These are phyloP conservation scores for Trypanosoma caninum DNA, from an alignment of 208 protist genomes.

Conservation along the genomic window DNA sequence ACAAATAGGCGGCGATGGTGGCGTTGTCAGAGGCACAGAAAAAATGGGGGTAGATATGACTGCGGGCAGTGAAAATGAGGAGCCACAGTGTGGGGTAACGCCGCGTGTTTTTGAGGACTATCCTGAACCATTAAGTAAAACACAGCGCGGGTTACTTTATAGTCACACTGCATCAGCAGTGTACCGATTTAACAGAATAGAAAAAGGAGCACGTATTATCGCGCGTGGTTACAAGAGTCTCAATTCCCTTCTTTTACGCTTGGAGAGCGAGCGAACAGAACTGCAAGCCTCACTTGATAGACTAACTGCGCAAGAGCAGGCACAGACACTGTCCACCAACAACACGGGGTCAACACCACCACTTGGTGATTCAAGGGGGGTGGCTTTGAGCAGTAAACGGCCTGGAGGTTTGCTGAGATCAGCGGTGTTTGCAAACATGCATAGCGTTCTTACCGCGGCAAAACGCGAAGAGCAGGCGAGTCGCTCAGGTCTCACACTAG, in stretches of 20 bases:
- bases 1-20: background rate
- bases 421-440: constrained; percentile 63
- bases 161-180: constrained; percentile 36
- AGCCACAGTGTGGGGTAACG: constrained; percentile 13
- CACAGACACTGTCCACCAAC: background rate
- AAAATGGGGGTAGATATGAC: constrained; percentile 12
- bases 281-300: constrained; percentile 27
- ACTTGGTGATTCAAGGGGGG: no score
- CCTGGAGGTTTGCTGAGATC: constrained; percentile 39
- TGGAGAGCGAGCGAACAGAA: constrained; percentile 32
- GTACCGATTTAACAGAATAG: constrained; percentile 39
- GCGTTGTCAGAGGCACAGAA: background rate
- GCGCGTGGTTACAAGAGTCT: constrained; percentile 46
- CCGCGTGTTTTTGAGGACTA: constrained; percentile 51
- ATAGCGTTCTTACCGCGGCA: constrained; percentile 52
- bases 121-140: constrained; percentile 57
- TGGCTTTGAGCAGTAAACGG: background rate
- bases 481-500: constrained; percentile 32
- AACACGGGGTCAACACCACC: background rate
- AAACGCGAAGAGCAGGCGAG: constrained; percentile 49
- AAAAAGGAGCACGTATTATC: constrained; percentile 31
- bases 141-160: constrained; percentile 40
- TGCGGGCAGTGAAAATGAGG: constrained; percentile 1
- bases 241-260: constrained; percentile 34
- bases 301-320: background rate